Base-by-base conservation (phyloP, 805 yeast genomes). In the Pichia deserticola region DNA sequence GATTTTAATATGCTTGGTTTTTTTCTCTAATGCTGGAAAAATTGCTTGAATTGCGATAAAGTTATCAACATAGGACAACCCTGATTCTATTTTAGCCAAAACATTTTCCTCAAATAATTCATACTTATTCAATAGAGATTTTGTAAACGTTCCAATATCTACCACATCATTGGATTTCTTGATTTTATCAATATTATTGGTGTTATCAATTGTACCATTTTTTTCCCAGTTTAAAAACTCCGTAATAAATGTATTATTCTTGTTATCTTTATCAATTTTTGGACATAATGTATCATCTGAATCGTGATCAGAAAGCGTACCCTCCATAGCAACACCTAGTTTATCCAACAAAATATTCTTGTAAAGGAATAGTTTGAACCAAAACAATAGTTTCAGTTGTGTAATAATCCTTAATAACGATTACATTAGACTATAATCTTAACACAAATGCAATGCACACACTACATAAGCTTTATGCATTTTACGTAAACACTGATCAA, bases 1-100 rank as follows among this genome's bases (percentile, higher is more conserved):
- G 28, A 38, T 48, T 45, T 38, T 43, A 7, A 15, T 37, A 11
- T 32, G 35, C 12, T 40, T 36, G 6, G 42, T 28, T n/a, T 12
- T 30, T 2, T 41, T 33, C 7, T 43, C 34, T 7, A 51, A 5
- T 9, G 49, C 13, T 11, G 60, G 60, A 41, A 64, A 54, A 13
- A 63, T 39, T 37, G 60, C 64, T 46, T 63, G 67, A 20, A 64
- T 11, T 38, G 62, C 55, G 28, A 61, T 52, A 32, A 61, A 58
- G 51, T 63, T 63, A 40, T 64, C 68, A 56, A 64, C 59, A 15
- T 56, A 47, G 9, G 62, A 57, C 5, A 64, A 47, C 15, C 59
- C 7, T 2, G 57, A 48, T 48, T 64, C 68, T 32, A 64, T 39
- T 30, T 53, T 48, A 11, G 43, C 46, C 32, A 64, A 45, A 6